Evolutionary conservation across 805 yeast species (phyloP), one percentile per base, ranked within the genome.

Genomic region (Ogataea parapolymorpha): DNA sequence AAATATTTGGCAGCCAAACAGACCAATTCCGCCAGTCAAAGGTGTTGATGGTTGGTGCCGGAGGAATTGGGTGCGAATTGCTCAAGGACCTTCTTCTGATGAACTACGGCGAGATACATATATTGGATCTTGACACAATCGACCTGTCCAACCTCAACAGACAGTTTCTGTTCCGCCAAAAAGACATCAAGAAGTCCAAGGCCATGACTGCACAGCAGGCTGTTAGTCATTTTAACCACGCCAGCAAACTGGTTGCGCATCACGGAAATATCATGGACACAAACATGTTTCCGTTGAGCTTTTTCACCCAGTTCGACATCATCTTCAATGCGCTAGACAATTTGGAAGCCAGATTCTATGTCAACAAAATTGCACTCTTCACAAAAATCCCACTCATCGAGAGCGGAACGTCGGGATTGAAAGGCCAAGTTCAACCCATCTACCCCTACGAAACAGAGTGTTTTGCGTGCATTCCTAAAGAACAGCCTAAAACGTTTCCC

Each of bases 51-150:
- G 95, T 90, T 2, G 98, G 98, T 4, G 95, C 97, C 1, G 98
- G 98, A 23, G 98, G 98, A 6, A 89, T 90, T 49, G 98, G 98
- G 2, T 90, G 96, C 60, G 98, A 90, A 61, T 66, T 90, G 32
- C 67, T 90, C 43, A 90, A 90, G 58, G 84, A 90, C 56, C 67
- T 90, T 36, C 78, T 86, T 5, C 64, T 88, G 48, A 71, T 85
- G 61, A 90, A 93, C 6, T 83, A 82, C 50, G 93, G 93, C 3
- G 95, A 86, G 55, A 82, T 90, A 42, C 95, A 88, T 58, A 74
- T 90, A 23, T 90, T 90, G n/a, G 99, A 93, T 65, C 71, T 93
- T 41, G 99, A 93, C 59, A 93, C 98, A 0, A 87, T 93, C 52
- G 97, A 95, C 49, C 68, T 93, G 24, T 84, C 95, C 41, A 93